Evolutionary conservation across 306 rosid species (phyloP).

Genomic region (Dryas drummondii): DNA sequence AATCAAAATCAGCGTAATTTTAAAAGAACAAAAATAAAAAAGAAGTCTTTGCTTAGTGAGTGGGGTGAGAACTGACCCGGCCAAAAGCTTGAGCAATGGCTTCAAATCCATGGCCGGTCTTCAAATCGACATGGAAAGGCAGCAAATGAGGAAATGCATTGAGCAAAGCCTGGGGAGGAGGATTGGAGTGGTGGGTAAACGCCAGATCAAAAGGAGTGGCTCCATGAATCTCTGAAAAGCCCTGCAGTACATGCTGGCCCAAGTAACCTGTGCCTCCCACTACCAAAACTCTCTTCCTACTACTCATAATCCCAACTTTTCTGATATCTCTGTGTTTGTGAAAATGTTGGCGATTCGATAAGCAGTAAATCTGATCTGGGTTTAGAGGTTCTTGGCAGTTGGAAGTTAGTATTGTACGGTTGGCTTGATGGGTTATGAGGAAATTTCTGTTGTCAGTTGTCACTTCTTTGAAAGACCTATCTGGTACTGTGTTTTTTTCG

Average conservation of each 20-base stretch:
- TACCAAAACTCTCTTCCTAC: conserved; percentile 56
- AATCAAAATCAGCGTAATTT: conserved; percentile 24
- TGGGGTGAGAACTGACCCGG: conserved; percentile 46
- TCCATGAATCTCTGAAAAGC: conserved; percentile 35
- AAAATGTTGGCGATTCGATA: not conserved
- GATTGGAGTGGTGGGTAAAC: conserved; percentile 60
- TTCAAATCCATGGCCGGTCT: conserved; percentile 71
- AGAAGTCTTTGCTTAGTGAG: not conserved
- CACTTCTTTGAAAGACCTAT: not conserved
- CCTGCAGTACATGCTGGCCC: conserved; percentile 85
- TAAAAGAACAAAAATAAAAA: not conserved
- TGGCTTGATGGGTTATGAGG: not conserved
- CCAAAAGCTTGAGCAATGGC: conserved; percentile 64
- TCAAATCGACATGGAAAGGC: conserved; percentile 67
- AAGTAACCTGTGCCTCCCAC: conserved; percentile 94
- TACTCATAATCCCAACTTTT: conserved; percentile 27
- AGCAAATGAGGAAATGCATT: conserved; percentile 49
- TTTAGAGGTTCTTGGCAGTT: not conserved
- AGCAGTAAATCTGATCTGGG: not conserved
- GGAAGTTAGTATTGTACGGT: not conserved
- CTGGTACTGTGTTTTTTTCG: not conserved
- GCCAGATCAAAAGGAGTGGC: conserved; percentile 51
- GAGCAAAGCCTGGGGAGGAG: conserved; percentile 51
- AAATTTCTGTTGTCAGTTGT: conserved; percentile 10
- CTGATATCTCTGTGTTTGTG: not conserved